Percentiles rank a stretch among this genome's conserved stretches.
Evolutionary conservation across 169 alveolate species (phyloP).

Genomic region (Plasmodium adleri): DNA sequence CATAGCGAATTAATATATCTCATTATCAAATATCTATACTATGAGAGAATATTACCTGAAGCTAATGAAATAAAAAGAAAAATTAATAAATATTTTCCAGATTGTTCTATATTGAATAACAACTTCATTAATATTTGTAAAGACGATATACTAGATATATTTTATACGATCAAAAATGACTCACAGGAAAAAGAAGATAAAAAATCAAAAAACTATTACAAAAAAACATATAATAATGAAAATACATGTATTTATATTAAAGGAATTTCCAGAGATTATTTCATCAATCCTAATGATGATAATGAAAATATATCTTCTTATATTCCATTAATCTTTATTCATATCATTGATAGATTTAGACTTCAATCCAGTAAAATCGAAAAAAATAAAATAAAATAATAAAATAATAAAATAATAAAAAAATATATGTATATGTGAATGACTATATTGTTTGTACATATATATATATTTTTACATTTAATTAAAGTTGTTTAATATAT

Average conservation of each 20-base stretch:
- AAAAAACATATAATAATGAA: constrained; percentile 53
- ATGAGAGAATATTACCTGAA: constrained; percentile 68
- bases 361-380: constrained; percentile 36
- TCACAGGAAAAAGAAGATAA: constrained; percentile 42
- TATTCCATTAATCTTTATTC: constrained; percentile 60
- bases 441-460: neutral
- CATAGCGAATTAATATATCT: constrained; percentile 55
- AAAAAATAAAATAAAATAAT: neutral
- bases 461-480: constrained; percentile 2
- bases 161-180: constrained; percentile 17
- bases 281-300: constrained; percentile 65
- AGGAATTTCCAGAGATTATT: constrained; percentile 50
- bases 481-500: neutral
- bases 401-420: neutral
- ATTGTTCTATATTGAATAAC: constrained; percentile 35
- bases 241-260: constrained; percentile 43
- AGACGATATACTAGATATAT: constrained; percentile 23
- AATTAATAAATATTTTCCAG: constrained; percentile 66
- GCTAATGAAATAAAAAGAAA: constrained; percentile 71
- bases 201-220: constrained; percentile 32
- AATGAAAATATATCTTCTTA: constrained; percentile 33
- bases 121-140: constrained; percentile 62
- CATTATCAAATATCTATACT: constrained; percentile 55
- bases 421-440: neutral
- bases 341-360: constrained; percentile 58